A percentile compares a stretch with the other conserved stretches of the same genome.
Conservation (phyloP, 2,329 filamentous ascomycete genomes). For the Knufia fluminis region DNA sequence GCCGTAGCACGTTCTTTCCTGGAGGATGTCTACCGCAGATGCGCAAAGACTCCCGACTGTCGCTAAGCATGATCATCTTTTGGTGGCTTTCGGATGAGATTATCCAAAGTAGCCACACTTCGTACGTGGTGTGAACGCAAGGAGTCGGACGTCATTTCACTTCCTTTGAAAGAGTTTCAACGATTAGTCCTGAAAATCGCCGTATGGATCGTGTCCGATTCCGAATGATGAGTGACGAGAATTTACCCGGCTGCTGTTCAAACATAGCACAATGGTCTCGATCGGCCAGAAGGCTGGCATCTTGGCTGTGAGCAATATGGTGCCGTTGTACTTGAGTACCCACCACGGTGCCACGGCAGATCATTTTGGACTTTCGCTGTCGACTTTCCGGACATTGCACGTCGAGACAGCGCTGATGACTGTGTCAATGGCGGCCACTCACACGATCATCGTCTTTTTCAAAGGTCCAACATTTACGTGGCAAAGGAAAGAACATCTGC, state of each 20-base stretch:
- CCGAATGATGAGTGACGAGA: no score
- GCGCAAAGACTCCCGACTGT: no score
- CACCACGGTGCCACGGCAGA: neutral
- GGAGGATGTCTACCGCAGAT: no score
- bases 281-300: neutral
- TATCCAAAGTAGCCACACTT: no score
- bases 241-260: neutral
- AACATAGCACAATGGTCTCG: neutral
- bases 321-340: neutral
- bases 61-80: no score
- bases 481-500: neutral
- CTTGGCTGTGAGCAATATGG: neutral
- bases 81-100: no score
- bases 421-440: neutral
- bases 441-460: neutral
- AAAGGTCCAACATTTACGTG: neutral
- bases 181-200: no score
- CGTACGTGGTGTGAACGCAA: no score
- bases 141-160: no score
- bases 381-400: neutral
- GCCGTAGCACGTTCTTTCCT: no score
- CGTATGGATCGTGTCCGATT: no score
- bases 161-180: no score
- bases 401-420: neutral
- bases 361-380: neutral